Conservation (phyloP, 2,329 filamentous ascomycete species). For the Talaromyces sp. region DNA sequence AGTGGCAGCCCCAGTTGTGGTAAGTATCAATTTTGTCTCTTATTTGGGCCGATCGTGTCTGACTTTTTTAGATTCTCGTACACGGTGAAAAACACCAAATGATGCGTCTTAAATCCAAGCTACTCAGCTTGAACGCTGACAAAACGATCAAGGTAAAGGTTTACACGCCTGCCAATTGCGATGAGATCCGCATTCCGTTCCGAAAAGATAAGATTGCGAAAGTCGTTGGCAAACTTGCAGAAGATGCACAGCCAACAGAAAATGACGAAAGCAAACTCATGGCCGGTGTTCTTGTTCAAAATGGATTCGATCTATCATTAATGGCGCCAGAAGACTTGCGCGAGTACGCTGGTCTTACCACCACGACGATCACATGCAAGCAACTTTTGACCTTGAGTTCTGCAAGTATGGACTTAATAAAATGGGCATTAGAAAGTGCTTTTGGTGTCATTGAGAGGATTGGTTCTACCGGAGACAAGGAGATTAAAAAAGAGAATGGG, state of each 20-base stretch:
- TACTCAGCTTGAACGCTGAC: slow-evolving; percentile 83
- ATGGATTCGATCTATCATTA: slow-evolving; percentile 93
- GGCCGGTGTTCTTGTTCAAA: slow-evolving; percentile 89
- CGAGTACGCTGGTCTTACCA: slow-evolving; percentile 95
- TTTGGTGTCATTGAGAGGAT: slow-evolving; percentile 75
- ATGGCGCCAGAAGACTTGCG: slow-evolving; percentile 96
- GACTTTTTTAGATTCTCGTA: slow-evolving; percentile 69
- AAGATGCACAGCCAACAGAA: slow-evolving; percentile 64
- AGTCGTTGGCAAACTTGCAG: slow-evolving; percentile 88
- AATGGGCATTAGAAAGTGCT: slow-evolving; percentile 89
- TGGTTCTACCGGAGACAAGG: slow-evolving; percentile 24
- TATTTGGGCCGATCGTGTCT: background rate
- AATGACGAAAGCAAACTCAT: slow-evolving; percentile 59
- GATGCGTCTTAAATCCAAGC: slow-evolving; percentile 92
- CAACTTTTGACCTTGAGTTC: slow-evolving; percentile 84
- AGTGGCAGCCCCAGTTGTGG: slow-evolving; percentile 84
- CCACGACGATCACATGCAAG: slow-evolving; percentile 88
- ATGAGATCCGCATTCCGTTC: slow-evolving; percentile 92
- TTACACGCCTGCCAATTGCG: slow-evolving; percentile 89
- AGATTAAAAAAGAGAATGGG: slow-evolving; percentile 24
- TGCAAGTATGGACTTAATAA: slow-evolving; percentile 84
- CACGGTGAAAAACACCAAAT: slow-evolving; percentile 98
- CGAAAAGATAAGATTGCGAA: slow-evolving; percentile 92
- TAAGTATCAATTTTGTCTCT: slow-evolving; percentile 49
- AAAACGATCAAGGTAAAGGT: slow-evolving; percentile 83